These are phyloP conservation scores for Globisporangium acanthophoron DNA, from an alignment of 352 stramenopile species.

Conservation along the genomic window DNA sequence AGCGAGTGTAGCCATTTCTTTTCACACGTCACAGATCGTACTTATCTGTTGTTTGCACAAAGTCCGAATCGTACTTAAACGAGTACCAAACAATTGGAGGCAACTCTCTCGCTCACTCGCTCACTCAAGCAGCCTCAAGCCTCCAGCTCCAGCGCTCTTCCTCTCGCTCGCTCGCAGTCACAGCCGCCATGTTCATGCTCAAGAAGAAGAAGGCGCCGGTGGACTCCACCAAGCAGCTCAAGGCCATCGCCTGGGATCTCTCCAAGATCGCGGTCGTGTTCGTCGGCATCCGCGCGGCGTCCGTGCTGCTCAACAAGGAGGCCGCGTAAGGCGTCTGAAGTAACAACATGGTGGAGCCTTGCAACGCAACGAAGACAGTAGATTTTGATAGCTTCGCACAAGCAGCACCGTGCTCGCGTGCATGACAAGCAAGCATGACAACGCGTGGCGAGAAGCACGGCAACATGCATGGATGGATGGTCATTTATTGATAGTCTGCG, in stretches of 20 bases:
- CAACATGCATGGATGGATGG: slow-evolving; percentile 9
- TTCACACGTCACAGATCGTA: slow-evolving; percentile 8
- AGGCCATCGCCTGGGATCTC: slow-evolving; percentile 66
- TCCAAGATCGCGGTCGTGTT: slow-evolving; percentile 75
- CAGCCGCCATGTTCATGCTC: slow-evolving; percentile 71
- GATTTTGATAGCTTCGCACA: neutral
- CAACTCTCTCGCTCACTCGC: neutral
- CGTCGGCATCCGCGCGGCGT: slow-evolving; percentile 64
- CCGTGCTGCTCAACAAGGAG: slow-evolving; percentile 64
- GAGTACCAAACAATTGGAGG: slow-evolving; percentile 9
- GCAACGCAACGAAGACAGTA: neutral
- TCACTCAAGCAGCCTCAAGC: neutral
- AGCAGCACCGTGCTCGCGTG: too few species aligned
- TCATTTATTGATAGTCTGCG: slow-evolving; percentile 22
- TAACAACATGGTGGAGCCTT: neutral
- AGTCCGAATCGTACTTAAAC: slow-evolving; percentile 5
- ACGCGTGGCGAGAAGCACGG: neutral
- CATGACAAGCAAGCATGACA: too few species aligned
- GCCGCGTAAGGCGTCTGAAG: slow-evolving; percentile 22
- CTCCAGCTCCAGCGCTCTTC: neutral
- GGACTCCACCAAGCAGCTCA: slow-evolving; percentile 71
- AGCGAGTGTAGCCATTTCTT: neutral
- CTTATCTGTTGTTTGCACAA: neutral
- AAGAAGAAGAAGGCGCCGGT: slow-evolving; percentile 87
- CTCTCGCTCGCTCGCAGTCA: neutral